Base-by-base conservation (phyloP, 345 rosid genomes). In the Cardamine occulta region DNA sequence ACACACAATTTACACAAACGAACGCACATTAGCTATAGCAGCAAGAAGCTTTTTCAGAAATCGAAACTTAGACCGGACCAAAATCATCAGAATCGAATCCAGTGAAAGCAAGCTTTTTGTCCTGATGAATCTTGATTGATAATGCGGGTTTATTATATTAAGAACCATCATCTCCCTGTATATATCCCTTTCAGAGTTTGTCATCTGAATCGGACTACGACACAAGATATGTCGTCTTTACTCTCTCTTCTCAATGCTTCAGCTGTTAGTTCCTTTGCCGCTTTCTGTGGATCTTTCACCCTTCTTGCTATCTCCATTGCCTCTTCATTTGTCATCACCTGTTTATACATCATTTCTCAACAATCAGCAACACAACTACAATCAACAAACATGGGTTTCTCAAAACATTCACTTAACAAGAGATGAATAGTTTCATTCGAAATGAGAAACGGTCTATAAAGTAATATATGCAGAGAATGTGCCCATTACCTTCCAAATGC, bases 271-370 rank as follows among this genome's bases (percentile, higher is more conserved):
- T 87, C 88, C 85, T 88, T 90, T 3, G 96, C 91, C 7, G 96
- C 96, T 79, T 87, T 88, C 83, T 82, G 79, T 13, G 96, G 96
- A 79, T 90, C 91, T 80, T 82, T 88, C 49, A 78, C 75, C 78
- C 74, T 85, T 80, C 76, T 90, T n/a, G 80, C 96, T 68, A 90
- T 81, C 34, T 90, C 88, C 76, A 88, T 74, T 15, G 93, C 96
- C 72, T 88, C 96, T 66, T 90, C 89, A 78, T 90, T 90, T n/a
- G 84, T 35, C 90, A 90, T 84, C 76, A 90, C 96, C 96, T 80
- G 80, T 53, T 53, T 2, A 39, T n/a, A 21, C 62, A 68, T 56
- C 60, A 64, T 35, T 55, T 21, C 57, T 19, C 59, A 49, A n/a
- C 63, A 60, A 11, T 32, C 23, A 63, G 14, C 4, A 42, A 19